These are phyloP conservation scores for Neurospora sublineolata DNA, from an alignment of 495 filamentous ascomycete genomes.

Conservation along the genomic window DNA sequence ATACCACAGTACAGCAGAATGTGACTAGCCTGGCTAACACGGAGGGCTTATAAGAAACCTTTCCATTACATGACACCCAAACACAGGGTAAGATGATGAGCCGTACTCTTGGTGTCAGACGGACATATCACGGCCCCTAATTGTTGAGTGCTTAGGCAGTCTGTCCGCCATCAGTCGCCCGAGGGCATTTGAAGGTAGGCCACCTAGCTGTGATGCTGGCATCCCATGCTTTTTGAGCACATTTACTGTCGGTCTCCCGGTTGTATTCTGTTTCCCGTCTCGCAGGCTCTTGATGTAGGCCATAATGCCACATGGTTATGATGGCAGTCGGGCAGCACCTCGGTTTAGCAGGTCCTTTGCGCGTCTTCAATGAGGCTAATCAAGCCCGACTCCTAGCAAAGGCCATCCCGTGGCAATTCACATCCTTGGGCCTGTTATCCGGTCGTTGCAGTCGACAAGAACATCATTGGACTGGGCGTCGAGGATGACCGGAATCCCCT, in stretches of 20 bases:
- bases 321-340: neutral
- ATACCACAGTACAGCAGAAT: neutral
- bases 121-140: neutral
- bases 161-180: neutral
- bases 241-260: neutral
- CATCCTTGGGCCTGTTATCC: neutral
- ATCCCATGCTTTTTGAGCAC: neutral
- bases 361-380: neutral
- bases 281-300: neutral
- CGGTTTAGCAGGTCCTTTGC: neutral
- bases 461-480: neutral
- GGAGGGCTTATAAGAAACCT: neutral
- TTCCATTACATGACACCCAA: neutral
- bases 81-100: neutral
- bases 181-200: neutral
- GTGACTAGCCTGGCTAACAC: neutral
- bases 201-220: neutral
- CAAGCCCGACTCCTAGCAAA: neutral
- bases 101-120: neutral
- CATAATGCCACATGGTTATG: neutral
- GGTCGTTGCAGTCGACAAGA: neutral
- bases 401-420: neutral
- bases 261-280: neutral
- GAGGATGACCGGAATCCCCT: neutral
- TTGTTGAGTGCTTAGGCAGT: neutral